Evolutionary conservation across 108 stramenopile genomes (phyloP), one percentile per base, ranked within the genome.

Genomic region (Skeletonema costatum): DNA sequence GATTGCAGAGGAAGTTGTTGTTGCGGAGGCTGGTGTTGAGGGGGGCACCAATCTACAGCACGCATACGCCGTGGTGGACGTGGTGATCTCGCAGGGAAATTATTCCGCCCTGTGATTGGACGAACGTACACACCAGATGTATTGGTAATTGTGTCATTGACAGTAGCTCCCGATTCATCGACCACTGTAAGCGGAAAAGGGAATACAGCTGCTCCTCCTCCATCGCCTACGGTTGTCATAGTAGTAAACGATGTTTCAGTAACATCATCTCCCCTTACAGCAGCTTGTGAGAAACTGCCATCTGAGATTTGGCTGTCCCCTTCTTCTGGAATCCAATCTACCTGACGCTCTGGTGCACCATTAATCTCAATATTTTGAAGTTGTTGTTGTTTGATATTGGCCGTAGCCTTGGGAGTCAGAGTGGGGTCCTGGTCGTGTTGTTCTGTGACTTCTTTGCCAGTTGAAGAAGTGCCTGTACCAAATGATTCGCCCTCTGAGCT

Each of bases 11-110:
- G 65, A 36, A 9, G 65, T 16, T 5, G 16, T 17, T 32, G 39
- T 29, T 29, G 35, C 6, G 33, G 33, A n/a, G 32, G 32, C n/a
- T 31, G 48, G 33, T 12, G 39, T 8, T 16, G 33, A 42, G 66
- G 74, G 32, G 78, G 78, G 68, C 78, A 80, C 78, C 78, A 80
- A 39, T 80, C 78, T 6, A 80, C 78, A 4, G 78, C 78, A 29
- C 71, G 65, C 59, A 80, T 72, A 46, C 33, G 76, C 16, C 72
- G 78, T 9, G 62, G 67, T 41, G 63, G 64, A 9, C 78, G 72
- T 2, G 78, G 78, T 19, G 67, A 68, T 2, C 78, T 59, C 4
- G 36, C 51, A 2, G 50, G 50, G 17, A 51, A n/a, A 1, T 51
- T 51, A 51, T 19, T 51, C 50, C 50, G 50, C 50, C 50, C 50